Percentiles rank a stretch among this genome's conserved stretches.
Evolutionary conservation across 257 asterid species (phyloP).

Genomic region (Plantago major): DNA sequence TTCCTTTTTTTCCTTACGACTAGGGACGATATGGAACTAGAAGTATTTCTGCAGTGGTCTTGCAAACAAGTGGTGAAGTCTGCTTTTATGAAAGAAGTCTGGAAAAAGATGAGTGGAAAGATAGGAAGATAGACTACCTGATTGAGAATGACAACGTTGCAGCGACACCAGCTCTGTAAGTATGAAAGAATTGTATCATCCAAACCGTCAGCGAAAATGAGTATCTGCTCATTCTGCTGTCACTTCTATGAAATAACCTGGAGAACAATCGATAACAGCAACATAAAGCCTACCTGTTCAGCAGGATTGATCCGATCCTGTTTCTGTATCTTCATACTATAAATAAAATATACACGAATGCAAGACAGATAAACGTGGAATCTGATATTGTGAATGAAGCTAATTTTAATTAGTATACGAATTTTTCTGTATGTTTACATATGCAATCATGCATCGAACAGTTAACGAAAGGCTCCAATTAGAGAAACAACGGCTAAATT

Average conservation of each 20-base stretch:
- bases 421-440: no score
- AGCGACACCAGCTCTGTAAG: neutral
- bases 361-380: no score
- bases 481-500: no score
- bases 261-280: neutral
- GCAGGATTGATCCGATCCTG: no score
- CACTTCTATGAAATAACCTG: neutral
- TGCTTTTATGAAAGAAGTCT: slow-evolving; percentile 49
- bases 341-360: no score
- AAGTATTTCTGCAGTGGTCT: slow-evolving; percentile 55
- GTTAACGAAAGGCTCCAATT: no score
- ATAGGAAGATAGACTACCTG: slow-evolving; percentile 34
- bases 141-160: slow-evolving; percentile 23
- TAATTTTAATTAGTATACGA: no score
- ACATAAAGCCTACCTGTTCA: no score
- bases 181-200: neutral
- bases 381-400: no score
- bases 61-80: slow-evolving; percentile 31
- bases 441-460: no score
- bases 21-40: slow-evolving; percentile 79
- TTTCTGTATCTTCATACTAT: no score
- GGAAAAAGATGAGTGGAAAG: slow-evolving; percentile 51
- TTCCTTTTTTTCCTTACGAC: slow-evolving; percentile 4
- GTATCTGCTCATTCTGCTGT: neutral
- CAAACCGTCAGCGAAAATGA: neutral